Conservation (phyloP, 208 protist genomes). For the Acanthamoeba royreba region DNA sequence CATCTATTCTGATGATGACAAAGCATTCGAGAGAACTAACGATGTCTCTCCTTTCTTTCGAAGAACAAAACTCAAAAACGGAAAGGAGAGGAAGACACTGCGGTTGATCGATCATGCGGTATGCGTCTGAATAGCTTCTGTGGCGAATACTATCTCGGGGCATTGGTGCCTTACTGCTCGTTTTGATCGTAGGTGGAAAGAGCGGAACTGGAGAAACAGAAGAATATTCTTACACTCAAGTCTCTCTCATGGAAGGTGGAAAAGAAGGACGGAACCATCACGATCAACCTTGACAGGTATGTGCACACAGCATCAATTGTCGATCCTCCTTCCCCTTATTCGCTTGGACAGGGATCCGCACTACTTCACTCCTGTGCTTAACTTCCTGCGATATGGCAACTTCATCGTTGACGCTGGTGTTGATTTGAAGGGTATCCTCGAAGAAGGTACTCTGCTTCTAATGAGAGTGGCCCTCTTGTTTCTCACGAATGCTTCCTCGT, state of each 20-base stretch:
- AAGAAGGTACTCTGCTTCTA: not conserved
- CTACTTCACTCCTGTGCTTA: not conserved
- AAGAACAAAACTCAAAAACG: not conserved
- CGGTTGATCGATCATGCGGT: not conserved
- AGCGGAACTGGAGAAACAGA: not conserved
- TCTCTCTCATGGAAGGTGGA: not conserved
- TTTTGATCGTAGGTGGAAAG: not conserved
- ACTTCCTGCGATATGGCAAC: not conserved
- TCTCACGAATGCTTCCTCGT: not conserved
- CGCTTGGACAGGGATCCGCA: not conserved
- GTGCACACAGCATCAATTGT: not conserved
- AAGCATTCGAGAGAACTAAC: not conserved
- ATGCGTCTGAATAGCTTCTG: not conserved
- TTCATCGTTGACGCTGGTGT: not conserved
- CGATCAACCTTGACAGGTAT: not conserved
- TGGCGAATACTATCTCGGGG: not conserved
- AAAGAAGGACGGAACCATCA: not conserved
- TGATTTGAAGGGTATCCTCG: not conserved
- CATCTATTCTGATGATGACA: not conserved
- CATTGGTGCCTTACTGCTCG: too few species aligned
- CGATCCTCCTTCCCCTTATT: not conserved
- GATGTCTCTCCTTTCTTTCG: not conserved
- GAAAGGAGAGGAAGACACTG: not conserved
- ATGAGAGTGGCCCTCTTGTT: not conserved
- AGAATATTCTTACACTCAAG: not conserved